Conservation (phyloP, 208 protist genomes). For the Trichomonas tenax region DNA sequence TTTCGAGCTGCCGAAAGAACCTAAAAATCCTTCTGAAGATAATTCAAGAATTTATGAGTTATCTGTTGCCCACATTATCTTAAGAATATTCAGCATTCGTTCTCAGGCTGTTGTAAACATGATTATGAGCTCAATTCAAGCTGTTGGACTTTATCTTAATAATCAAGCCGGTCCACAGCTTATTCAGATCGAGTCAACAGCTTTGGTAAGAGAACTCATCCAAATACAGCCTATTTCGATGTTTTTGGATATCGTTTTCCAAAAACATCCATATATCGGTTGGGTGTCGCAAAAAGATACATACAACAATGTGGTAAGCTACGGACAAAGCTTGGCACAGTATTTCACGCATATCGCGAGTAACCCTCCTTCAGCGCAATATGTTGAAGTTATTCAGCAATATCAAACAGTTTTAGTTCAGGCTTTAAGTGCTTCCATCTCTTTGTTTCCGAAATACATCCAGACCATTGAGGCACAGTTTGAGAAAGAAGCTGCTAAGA, state of each 20-base stretch:
- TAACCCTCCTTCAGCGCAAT: background rate
- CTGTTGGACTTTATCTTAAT: background rate
- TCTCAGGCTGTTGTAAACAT: background rate
- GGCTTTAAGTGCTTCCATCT: background rate
- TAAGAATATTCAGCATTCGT: background rate
- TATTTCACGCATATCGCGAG: background rate
- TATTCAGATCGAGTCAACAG: background rate
- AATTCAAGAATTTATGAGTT: background rate
- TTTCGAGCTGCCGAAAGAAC: background rate
- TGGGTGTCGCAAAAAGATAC: background rate
- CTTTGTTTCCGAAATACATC: background rate
- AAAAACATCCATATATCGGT: background rate
- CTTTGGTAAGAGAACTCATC: background rate
- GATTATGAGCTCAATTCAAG: background rate
- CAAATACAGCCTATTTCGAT: background rate
- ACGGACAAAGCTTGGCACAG: background rate
- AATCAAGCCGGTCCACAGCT: background rate
- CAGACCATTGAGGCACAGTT: background rate
- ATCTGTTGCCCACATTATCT: background rate
- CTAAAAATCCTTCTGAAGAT: background rate
- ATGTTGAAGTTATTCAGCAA: background rate
- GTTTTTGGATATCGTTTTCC: background rate
- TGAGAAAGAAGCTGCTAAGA: background rate
- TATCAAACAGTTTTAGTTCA: background rate
- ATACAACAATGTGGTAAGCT: background rate